Conservation (phyloP, 2,329 filamentous ascomycete genomes). For the Claviceps capensis region DNA sequence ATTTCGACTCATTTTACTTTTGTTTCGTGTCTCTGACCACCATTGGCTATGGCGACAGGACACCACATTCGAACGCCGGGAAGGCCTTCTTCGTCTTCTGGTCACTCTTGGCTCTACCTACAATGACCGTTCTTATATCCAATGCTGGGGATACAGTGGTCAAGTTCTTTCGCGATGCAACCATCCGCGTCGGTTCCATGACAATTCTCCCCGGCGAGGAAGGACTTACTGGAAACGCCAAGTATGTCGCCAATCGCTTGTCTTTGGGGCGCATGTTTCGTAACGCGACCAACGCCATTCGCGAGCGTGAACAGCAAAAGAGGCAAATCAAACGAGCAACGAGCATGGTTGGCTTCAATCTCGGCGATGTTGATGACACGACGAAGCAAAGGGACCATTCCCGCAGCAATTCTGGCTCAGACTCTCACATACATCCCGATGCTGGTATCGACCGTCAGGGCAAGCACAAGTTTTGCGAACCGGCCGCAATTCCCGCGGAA, state of each 20-base stretch:
- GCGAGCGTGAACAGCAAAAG: slow-evolving; percentile 2
- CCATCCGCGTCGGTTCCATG: slow-evolving; percentile 41
- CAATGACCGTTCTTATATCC: slow-evolving; percentile 74
- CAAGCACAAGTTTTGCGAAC: slow-evolving; percentile 4
- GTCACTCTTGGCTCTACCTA: slow-evolving; percentile 73
- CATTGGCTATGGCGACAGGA: slow-evolving; percentile 74
- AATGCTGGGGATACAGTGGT: slow-evolving; percentile 79
- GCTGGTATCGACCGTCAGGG: slow-evolving; percentile 3
- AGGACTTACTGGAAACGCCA: slow-evolving; percentile 31
- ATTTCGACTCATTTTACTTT: slow-evolving; percentile 77
- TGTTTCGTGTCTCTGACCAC: slow-evolving; percentile 72
- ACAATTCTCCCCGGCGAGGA: slow-evolving; percentile 47
- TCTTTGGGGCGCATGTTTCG: slow-evolving; percentile 30
- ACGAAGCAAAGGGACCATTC: slow-evolving; percentile 1
- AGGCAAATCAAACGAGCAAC: not conserved
- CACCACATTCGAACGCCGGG: slow-evolving; percentile 63
- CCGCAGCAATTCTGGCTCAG: not conserved
- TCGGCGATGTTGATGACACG: slow-evolving; percentile 1
- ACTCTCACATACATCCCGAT: not conserved
- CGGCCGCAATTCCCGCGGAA: slow-evolving; percentile 2
- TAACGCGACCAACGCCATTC: slow-evolving; percentile 2
- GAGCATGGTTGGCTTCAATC: slow-evolving; percentile 2
- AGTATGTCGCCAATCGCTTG: slow-evolving; percentile 26
- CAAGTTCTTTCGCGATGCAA: slow-evolving; percentile 40
- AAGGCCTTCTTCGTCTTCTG: slow-evolving; percentile 89